phyloP scores from a whole-genome alignment of 1,284 basidiomycete species.

The Ceratobasidium sp. region DNA sequence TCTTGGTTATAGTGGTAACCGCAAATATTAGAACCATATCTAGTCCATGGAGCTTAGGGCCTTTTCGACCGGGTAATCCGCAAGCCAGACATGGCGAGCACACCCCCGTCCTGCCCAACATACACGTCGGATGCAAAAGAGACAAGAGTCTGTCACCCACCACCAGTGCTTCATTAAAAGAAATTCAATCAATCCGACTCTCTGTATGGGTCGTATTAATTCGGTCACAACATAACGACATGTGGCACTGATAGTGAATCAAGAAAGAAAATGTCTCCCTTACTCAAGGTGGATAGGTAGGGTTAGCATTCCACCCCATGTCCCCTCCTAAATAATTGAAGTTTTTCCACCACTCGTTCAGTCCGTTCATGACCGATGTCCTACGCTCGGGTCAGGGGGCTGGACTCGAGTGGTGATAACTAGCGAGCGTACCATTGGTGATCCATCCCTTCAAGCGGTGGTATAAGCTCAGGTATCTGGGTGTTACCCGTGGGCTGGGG shows the following conservation, averaged over 20 bases:
- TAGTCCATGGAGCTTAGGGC: too few species aligned
- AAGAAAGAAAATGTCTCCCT: background rate
- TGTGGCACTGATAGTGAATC: background rate
- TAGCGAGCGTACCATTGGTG: slow-evolving; percentile 18
- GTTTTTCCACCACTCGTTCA: slow-evolving; percentile 41
- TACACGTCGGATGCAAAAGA: too few species aligned
- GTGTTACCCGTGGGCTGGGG: background rate
- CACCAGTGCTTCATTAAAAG: too few species aligned
- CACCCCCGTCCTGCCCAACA: too few species aligned
- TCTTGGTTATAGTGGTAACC: too few species aligned
- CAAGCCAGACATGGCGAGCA: too few species aligned
- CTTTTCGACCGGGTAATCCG: too few species aligned
- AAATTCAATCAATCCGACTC: too few species aligned
- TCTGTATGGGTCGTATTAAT: background rate
- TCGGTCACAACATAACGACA: background rate
- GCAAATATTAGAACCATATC: too few species aligned
- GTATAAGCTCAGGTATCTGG: slow-evolving; percentile 33
- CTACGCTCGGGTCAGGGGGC: background rate
- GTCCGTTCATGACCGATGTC: slow-evolving; percentile 30
- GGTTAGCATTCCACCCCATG: background rate
- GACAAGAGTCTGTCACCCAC: too few species aligned
- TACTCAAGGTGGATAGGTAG: background rate
- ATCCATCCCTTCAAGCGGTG: slow-evolving; percentile 39
- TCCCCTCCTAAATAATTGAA: slow-evolving; percentile 30
- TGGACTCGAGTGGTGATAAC: background rate